Conservation (phyloP, 2,329 filamentous ascomycete species). For the Sclerotinia glacialis region DNA sequence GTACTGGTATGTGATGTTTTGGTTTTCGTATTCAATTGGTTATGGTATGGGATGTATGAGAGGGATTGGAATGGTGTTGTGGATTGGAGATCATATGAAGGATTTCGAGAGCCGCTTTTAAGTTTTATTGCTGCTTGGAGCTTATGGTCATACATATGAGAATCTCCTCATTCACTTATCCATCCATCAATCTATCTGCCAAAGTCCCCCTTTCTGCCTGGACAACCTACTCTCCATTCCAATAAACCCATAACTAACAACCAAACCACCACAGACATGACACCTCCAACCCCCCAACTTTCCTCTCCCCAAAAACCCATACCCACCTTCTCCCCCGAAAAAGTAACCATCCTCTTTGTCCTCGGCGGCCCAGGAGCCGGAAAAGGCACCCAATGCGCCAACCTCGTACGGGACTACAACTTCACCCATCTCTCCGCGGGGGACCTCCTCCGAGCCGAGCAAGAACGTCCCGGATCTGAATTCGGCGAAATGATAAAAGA, state of each 20-base stretch:
- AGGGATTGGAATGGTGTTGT: too few species aligned
- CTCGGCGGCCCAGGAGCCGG: conserved; percentile 93
- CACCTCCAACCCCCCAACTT: conserved; percentile 36
- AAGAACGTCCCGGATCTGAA: conserved; percentile 78
- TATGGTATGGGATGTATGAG: neutral
- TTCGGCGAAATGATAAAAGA: conserved; percentile 91
- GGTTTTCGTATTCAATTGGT: neutral
- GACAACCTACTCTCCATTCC: neutral
- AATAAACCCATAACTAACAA: neutral
- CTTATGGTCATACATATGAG: neutral
- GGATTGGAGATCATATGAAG: neutral
- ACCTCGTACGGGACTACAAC: conserved; percentile 80
- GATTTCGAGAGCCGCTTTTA: conserved; percentile 37
- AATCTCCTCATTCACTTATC: neutral
- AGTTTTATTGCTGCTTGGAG: neutral
- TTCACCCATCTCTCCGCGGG: conserved; percentile 94
- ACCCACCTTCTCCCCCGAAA: conserved; percentile 69
- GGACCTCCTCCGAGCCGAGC: conserved; percentile 90
- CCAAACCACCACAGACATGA: conserved; percentile 19
- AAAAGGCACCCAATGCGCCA: conserved; percentile 93
- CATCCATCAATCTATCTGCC: conserved; percentile 1
- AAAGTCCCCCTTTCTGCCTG: conserved; percentile 1
- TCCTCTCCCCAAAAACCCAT: conserved; percentile 51
- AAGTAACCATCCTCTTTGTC: conserved; percentile 93
- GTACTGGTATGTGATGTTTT: conserved; percentile 28